Percentiles rank a stretch among this genome's conserved stretches.
Evolutionary conservation across 129 eudicot genomes (phyloP).

Genomic region (Flaveria ramosissima): DNA sequence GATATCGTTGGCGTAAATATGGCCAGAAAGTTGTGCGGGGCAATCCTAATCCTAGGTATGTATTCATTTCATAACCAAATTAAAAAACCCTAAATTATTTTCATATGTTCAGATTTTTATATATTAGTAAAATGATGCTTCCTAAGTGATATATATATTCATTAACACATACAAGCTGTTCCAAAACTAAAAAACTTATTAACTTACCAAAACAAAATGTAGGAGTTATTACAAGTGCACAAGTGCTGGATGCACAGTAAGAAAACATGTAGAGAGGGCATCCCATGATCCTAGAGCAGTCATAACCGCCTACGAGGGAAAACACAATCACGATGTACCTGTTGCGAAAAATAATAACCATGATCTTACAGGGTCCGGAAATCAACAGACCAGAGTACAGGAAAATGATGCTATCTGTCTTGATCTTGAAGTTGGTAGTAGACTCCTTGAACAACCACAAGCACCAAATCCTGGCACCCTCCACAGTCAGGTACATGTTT

Average conservation of each 20-base stretch:
- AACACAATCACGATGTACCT: conserved; percentile 93
- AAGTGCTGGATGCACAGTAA: conserved; percentile 78
- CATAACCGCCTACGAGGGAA: conserved; percentile 92
- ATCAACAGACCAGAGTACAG: conserved; percentile 45
- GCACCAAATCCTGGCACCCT: neutral
- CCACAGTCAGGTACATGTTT: conserved; percentile 25
- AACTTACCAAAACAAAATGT: conserved; percentile 15
- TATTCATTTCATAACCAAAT: conserved; percentile 14
- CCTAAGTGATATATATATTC: neutral
- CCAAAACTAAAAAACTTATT: neutral
- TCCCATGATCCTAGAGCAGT: conserved; percentile 96
- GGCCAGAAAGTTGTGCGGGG: conserved; percentile 99
- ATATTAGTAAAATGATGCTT: neutral
- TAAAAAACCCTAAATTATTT: neutral
- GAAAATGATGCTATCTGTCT: conserved; percentile 62
- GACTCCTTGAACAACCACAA: conserved; percentile 37
- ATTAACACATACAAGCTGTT: neutral
- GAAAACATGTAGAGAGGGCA: conserved; percentile 98
- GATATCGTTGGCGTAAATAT: conserved; percentile 97
- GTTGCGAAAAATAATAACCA: conserved; percentile 57
- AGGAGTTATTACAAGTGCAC: conserved; percentile 99
- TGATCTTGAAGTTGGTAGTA: conserved; percentile 81
- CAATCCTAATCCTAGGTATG: conserved; percentile 96
- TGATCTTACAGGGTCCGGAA: conserved; percentile 46
- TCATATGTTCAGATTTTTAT: neutral